Base-by-base conservation (phyloP, 2,329 filamentous ascomycete species). In the Talaromyces sp. region DNA sequence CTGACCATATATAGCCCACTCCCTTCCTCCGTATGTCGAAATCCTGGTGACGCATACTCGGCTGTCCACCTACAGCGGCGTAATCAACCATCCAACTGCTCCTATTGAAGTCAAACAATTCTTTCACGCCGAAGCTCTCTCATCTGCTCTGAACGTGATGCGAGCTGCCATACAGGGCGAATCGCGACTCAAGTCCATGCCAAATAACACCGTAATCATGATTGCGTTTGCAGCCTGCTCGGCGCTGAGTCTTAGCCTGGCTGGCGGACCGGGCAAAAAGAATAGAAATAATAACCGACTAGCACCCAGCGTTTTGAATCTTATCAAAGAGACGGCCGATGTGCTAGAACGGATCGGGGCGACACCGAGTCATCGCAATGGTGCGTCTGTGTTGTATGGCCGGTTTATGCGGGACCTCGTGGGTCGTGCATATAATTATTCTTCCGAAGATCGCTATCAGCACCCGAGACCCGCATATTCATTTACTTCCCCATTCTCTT, bases 191-290 rank as follows among this genome's bases (percentile, higher is more conserved):
- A 86, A 86, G 60, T 90, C 88, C 0, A 91, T 91, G 88, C 89
- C 89, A 0, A 91, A 91, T 73, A 91, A 91, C 67, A 90, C 89
- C 0, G 85, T 88, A 60, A 89, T 91, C 65, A 91, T 91, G 89
- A 89, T 91, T 12, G 89, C 88, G 1, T 91, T 90, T 65, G 88
- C 89, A 0, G 87, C 87, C 4, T 89, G 86, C 67, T 89, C 89
- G 64, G 87, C 87, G 0, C 73, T 89, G n/a, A 83, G 85, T 9
- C 79, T 89, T 4, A 87, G 85, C 65, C 81, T 85, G 0, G 84
- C 85, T 55, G 81, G 85, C 2, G 79, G 82, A 0, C 85, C 82
- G 31, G 82, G 80, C 61, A 76, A 72, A 47, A 86, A 83, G 0
- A 83, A 82, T 57, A 44, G 51, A 31, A 56, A 53, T 23, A 57